Percentiles rank a stretch among this genome's conserved stretches.
Evolutionary conservation across 306 rosid genomes (phyloP).

Genomic region (Acmispon strigosus): DNA sequence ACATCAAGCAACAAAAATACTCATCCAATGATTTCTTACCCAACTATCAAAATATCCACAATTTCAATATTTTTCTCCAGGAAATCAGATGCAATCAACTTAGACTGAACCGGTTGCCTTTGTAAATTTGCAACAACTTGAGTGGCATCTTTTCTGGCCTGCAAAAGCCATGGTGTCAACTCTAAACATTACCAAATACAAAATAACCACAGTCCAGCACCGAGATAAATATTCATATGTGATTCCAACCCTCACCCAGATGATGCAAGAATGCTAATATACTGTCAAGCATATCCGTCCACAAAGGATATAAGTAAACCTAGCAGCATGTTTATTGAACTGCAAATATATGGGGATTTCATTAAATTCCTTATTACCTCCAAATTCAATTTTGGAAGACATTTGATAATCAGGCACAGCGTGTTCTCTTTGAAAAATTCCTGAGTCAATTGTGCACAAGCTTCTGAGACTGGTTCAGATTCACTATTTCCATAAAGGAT

Average conservation of each 20-base stretch:
- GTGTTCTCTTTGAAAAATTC: conserved; percentile 86
- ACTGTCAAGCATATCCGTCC: neutral
- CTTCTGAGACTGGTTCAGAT: conserved; percentile 89
- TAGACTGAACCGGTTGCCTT: conserved; percentile 89
- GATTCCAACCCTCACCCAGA: neutral
- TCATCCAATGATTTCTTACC: conserved; percentile 44
- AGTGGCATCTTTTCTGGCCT: conserved; percentile 96
- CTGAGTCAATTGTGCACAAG: conserved; percentile 86
- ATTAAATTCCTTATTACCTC: conserved; percentile 49
- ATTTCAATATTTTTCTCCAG: conserved; percentile 82
- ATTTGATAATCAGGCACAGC: conserved; percentile 60
- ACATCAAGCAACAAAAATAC: neutral
- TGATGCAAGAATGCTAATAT: conserved; percentile 9
- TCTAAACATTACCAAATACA: conserved; percentile 15
- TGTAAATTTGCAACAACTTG: conserved; percentile 98
- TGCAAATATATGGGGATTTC: neutral
- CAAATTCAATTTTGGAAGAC: conserved; percentile 85
- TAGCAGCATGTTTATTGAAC: neutral
- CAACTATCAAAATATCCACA: conserved; percentile 70
- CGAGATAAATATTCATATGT: neutral
- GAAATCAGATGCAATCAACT: conserved; percentile 93
- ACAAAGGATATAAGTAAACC: neutral
- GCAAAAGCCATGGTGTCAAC: conserved; percentile 23
- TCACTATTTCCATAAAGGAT: conserved; percentile 93
- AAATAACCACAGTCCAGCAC: neutral